Evolutionary conservation across 2,329 filamentous ascomycete species (phyloP), one percentile per base, ranked within the genome.

Genomic region (Dendrostoma leiphaemia): DNA sequence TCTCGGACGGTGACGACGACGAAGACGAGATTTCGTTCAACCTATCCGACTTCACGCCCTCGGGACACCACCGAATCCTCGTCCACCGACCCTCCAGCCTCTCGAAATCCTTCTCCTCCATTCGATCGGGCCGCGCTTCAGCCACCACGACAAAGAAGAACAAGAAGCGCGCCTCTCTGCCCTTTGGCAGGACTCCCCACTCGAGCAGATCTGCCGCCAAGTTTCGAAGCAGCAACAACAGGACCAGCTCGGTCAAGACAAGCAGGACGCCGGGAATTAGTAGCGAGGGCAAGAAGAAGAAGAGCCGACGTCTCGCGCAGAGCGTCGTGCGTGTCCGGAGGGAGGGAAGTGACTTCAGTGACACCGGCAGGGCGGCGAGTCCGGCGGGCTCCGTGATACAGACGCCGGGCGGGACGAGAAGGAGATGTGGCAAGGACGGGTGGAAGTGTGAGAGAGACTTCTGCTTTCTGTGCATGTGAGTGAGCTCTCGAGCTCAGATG

Each of bases 391-490:
- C 63, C 24, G 59, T 69, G 29, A 62, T 74, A 4, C 70, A 70
- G 59, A 82, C 79, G 9, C 79, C 80, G 0, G 74, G 79, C 2
- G 80, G 80, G 1, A 74, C 75, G 13, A 60, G 73, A 60, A 70
- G 78, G 48, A 71, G 71, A 13, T 86, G 83, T 55, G 83, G 83
- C 3, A 69, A 79, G 59, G 74, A 76, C 59, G 82, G 79, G 12
- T 85, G 79, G 63, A 69, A 68, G 15, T 86, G 83, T 57, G 76
- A 75, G 3, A 72, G 78, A 51, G 76, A 81, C 57, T 85, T 85
- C 67, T 86, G 83, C 66, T 84, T 86, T 60, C 74, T 71, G 9
- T 85, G 83, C 61, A 69, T 81, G 54, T 72, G 53, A 23, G 26
- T n/a, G 21, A 31, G 13, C 32, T 10, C 12, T 10, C 19, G 15